Evolutionary conservation across 2,329 filamentous ascomycete genomes (phyloP).

Genomic region (Aspergillus udagawae): DNA sequence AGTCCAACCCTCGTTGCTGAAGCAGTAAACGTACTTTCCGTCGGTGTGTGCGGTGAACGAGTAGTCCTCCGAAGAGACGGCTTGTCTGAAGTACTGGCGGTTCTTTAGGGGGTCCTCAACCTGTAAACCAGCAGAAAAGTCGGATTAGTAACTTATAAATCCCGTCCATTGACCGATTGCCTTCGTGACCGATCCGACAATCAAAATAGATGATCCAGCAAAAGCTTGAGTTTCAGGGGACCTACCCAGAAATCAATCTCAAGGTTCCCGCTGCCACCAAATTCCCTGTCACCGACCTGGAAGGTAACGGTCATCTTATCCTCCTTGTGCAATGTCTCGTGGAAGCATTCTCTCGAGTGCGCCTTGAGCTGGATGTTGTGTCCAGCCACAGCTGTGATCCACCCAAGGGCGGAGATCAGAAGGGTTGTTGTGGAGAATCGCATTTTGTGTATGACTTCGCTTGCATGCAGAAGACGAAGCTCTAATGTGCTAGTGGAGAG

Average conservation of each 20-base stretch:
- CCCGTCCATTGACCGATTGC: neutral
- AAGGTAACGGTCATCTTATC: conserved; percentile 99
- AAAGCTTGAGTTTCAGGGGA: conserved; percentile 25
- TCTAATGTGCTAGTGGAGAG: neutral
- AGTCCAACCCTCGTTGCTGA: conserved; percentile 98
- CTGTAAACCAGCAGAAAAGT: conserved; percentile 35
- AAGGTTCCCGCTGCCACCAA: conserved; percentile 87
- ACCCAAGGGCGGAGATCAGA: conserved; percentile 51
- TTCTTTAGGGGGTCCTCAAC: conserved; percentile 74
- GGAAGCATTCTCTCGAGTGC: conserved; percentile 95
- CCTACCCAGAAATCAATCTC: conserved; percentile 97
- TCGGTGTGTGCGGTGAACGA: conserved; percentile 81
- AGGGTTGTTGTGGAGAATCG: conserved; percentile 38
- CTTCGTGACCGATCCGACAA: neutral
- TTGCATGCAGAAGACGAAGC: neutral
- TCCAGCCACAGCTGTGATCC: conserved; percentile 61
- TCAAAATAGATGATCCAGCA: conserved; percentile 1
- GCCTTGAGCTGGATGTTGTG: conserved; percentile 96
- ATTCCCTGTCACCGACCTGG: conserved; percentile 95
- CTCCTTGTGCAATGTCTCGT: conserved; percentile 85
- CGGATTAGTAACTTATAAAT: conserved; percentile 4
- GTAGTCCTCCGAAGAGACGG: conserved; percentile 85
- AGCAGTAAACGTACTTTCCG: conserved; percentile 94
- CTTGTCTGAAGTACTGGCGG: conserved; percentile 75
- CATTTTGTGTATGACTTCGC: conserved; percentile 27